Percentiles rank a stretch among this genome's conserved stretches.
These are phyloP conservation scores for Citropsis articulata DNA, from an alignment of 345 rosid genomes.

Conservation along the genomic window DNA sequence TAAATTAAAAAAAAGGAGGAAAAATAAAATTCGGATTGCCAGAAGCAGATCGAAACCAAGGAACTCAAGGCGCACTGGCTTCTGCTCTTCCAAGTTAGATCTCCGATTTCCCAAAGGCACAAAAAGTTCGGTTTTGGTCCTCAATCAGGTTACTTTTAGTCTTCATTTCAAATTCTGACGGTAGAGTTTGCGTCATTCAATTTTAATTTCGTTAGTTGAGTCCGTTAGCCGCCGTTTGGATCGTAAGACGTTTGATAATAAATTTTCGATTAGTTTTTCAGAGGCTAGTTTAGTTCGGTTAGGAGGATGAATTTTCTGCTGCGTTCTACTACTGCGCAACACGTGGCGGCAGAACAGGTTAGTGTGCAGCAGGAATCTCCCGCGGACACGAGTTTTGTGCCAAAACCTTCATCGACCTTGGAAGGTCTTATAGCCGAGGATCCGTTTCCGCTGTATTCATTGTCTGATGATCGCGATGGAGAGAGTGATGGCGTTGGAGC, in stretches of 20 bases:
- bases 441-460: constrained; percentile 46
- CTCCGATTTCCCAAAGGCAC: background rate
- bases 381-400: constrained; percentile 27
- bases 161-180: background rate
- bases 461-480: constrained; percentile 36
- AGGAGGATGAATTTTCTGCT: constrained; percentile 78
- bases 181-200: background rate
- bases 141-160: constrained; percentile 1
- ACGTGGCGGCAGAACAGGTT: constrained; percentile 41
- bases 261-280: constrained; percentile 14
- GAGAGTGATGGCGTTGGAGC: constrained; percentile 34
- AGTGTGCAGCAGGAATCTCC: constrained; percentile 47
- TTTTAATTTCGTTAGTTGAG: background rate
- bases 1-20: no score
- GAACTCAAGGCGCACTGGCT: background rate
- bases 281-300: constrained; percentile 19
- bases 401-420: constrained; percentile 43
- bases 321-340: constrained; percentile 39
- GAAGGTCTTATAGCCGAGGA: constrained; percentile 75
- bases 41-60: constrained; percentile 5
- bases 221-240: background rate
- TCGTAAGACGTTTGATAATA: background rate
- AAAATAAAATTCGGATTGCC: background rate
- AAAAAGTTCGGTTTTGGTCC: background rate
- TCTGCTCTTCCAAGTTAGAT: background rate